These are phyloP conservation scores for Colletotrichum godetiae DNA, from an alignment of 2,329 filamentous ascomycete species.

Conservation along the genomic window DNA sequence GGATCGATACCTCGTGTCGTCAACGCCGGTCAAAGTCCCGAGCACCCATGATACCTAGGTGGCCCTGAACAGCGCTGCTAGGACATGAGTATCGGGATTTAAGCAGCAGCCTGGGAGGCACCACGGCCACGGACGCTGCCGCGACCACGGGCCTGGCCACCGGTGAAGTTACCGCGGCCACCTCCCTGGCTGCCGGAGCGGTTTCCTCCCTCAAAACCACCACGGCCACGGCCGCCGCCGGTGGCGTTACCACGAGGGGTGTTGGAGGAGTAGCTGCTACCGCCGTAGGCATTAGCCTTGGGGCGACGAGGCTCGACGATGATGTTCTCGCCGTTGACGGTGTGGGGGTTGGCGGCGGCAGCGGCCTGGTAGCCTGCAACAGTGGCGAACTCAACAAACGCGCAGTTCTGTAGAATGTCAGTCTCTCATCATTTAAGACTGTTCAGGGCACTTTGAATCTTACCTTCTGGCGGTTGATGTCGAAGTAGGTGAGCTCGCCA, in stretches of 20 bases:
- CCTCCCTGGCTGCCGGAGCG: slow-evolving; percentile 65
- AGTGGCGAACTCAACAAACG: slow-evolving; percentile 93
- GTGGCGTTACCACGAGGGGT: slow-evolving; percentile 42
- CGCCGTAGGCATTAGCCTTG: slow-evolving; percentile 77
- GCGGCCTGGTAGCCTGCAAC: slow-evolving; percentile 86
- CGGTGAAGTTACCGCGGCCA: slow-evolving; percentile 76
- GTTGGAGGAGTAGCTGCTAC: slow-evolving; percentile 68
- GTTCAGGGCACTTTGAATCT: slow-evolving; percentile 36
- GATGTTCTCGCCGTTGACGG: slow-evolving; percentile 84
- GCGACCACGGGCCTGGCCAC: slow-evolving; percentile 73
- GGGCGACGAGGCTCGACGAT: slow-evolving; percentile 89
- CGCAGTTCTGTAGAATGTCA: slow-evolving; percentile 78
- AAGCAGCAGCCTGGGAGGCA: slow-evolving; percentile 57
- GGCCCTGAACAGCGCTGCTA: neutral
- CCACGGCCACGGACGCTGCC: slow-evolving; percentile 76
- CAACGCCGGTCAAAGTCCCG: neutral
- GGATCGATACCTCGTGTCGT: neutral
- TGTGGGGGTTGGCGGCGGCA: slow-evolving; percentile 85
- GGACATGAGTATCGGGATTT: neutral
- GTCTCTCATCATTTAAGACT: slow-evolving; percentile 38
- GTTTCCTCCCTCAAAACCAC: slow-evolving; percentile 66
- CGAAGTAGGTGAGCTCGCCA: slow-evolving; percentile 78
- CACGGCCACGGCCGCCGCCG: slow-evolving; percentile 72
- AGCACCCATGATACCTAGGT: neutral
- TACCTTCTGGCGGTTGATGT: slow-evolving; percentile 88